Percentiles rank a stretch among this genome's conserved stretches.
Evolutionary conservation across 2,329 filamentous ascomycete species (phyloP).

Genomic region (Pseudophaeomoniella oleicola): DNA sequence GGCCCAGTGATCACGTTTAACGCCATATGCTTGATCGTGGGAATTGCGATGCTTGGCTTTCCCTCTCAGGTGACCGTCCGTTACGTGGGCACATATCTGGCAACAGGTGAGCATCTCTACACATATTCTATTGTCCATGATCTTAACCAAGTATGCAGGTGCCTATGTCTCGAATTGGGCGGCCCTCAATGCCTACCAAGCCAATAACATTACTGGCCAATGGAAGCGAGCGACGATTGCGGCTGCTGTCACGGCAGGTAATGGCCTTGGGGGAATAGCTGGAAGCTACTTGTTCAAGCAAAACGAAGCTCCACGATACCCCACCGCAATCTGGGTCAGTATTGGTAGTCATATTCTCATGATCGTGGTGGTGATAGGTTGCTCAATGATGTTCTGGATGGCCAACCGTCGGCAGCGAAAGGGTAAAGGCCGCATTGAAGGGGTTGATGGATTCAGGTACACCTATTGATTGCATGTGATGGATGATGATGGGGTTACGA

Average conservation of each 20-base stretch:
- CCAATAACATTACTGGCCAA: conserved; percentile 48
- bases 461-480: conserved; percentile 11
- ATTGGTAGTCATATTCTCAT: conserved; percentile 31
- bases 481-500: too few species aligned
- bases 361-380: conserved; percentile 9
- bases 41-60: conserved; percentile 53
- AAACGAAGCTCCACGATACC: conserved; percentile 46
- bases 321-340: conserved; percentile 53
- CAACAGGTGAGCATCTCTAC: conserved; percentile 44
- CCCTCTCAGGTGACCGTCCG: conserved; percentile 42
- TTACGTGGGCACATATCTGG: conserved; percentile 50
- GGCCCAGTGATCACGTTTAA: conserved; percentile 54
- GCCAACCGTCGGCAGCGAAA: conserved; percentile 7
- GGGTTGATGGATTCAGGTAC: conserved; percentile 10
- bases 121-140: too few species aligned
- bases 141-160: too few species aligned
- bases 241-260: conserved; percentile 44
- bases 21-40: conserved; percentile 43
- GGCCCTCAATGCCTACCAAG: conserved; percentile 47
- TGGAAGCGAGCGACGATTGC: conserved; percentile 52
- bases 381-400: conserved; percentile 10
- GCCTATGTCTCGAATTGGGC: conserved; percentile 59
- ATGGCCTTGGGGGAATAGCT: conserved; percentile 50
- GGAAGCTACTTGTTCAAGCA: conserved; percentile 51
- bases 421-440: conserved; percentile 6